Base-by-base conservation (phyloP, 257 asterid genomes). In the Jacaranda mimosifolia region DNA sequence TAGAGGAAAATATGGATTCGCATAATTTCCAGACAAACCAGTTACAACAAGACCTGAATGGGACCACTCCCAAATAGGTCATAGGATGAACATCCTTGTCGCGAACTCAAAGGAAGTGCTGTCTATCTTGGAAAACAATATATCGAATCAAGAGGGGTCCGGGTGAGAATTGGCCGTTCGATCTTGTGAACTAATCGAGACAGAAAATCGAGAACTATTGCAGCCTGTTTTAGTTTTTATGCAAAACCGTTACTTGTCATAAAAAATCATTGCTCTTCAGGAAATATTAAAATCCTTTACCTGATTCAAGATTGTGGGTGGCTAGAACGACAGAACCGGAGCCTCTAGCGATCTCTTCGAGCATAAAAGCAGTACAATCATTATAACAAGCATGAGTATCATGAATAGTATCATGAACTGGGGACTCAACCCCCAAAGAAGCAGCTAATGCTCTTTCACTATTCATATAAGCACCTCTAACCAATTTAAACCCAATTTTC, bases 391-490 rank as follows among this genome's bases (percentile, higher is more conserved):
- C 79, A 19, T 96, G 99, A 0, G 97, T 93, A 15, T 83, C 71
- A 2, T 83, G 80, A 15, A 96, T 87, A 17, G 48, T 68, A 18
- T 80, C 81, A 6, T 93, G 97, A 36, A 96, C 80, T 0, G 98
- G 98, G 58, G 97, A 89, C 8, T 77, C 74, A 5, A 59, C 85
- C 0, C 86, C 91, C 9, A 84, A 69, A 1, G 83, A 76, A 64
- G 58, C 60, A 45, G 99, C 94, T 9, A 83, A 3, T 4, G 43
- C 68, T 3, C 59, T 84, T 62, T 96, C 99, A 7, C 79, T 83
- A 12, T 87, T 72, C 96, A 94, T 83, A 53, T 94, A 94, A 3
- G 97, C 98, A 0, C 98, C 97, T n/a, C 98, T 79, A 15, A 96
- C 99, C 46, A 96, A 68, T 72, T 96, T 93, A 60, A 96, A 86